These are phyloP conservation scores for Aspergillus coremiiformis DNA, from an alignment of 495 filamentous ascomycete genomes.

Conservation along the genomic window DNA sequence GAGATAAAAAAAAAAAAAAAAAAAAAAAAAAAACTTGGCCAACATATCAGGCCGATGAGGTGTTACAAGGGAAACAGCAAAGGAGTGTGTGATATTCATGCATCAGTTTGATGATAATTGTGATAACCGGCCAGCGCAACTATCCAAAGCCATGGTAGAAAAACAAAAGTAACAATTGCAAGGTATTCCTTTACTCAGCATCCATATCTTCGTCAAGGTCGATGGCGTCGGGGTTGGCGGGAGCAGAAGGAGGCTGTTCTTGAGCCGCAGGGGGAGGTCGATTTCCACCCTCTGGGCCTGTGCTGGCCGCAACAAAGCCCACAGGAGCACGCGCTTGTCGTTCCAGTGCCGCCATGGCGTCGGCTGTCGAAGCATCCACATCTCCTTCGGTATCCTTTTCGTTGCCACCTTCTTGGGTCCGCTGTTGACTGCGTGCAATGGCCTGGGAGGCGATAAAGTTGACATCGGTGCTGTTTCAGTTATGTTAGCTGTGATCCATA, in stretches of 20 bases:
- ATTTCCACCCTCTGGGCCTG: constrained; percentile 68
- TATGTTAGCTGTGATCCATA: constrained; percentile 8
- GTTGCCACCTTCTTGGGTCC: constrained; percentile 36
- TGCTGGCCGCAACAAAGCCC: constrained; percentile 85
- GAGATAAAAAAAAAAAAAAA: not conserved
- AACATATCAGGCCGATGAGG: not conserved
- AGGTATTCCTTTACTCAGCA: constrained; percentile 26
- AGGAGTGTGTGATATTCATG: not conserved
- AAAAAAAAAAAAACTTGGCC: not conserved
- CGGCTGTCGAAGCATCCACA: constrained; percentile 47
- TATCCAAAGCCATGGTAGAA: not conserved
- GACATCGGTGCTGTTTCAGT: constrained; percentile 70
- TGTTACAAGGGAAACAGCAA: not conserved
- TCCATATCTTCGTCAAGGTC: constrained; percentile 66
- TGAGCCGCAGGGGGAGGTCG: constrained; percentile 38
- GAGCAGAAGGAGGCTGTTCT: constrained; percentile 33
- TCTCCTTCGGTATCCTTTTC: constrained; percentile 32
- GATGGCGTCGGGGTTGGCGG: constrained; percentile 82
- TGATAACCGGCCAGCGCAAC: not conserved
- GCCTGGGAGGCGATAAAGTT: constrained; percentile 98
- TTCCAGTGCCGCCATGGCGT: constrained; percentile 90
- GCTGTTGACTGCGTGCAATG: constrained; percentile 67
- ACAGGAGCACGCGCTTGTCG: constrained; percentile 79
- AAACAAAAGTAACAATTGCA: not conserved
- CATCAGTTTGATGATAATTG: not conserved